phyloP scores from a whole-genome alignment of 2,329 filamentous ascomycete species.

The Xylariaceae sp. region DNA sequence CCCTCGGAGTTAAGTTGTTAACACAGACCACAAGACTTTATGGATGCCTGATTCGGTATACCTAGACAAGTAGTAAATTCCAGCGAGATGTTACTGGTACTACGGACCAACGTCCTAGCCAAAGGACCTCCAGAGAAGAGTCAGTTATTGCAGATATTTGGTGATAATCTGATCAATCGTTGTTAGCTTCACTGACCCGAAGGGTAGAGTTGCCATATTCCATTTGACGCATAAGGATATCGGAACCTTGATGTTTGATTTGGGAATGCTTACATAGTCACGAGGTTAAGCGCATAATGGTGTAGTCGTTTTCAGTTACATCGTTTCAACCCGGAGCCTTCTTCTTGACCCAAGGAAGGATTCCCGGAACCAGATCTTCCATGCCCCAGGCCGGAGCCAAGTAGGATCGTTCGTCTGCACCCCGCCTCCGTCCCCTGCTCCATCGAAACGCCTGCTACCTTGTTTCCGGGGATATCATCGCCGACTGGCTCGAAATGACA shows the following conservation, averaged over 20 bases:
- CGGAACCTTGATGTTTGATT: background rate
- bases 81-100: too few species aligned
- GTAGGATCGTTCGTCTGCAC: background rate
- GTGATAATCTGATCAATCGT: too few species aligned
- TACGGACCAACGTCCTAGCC: too few species aligned
- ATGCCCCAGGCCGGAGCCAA: background rate
- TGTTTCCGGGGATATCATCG: background rate
- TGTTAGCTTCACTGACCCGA: too few species aligned
- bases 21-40: too few species aligned
- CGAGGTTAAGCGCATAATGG: constrained; percentile 5
- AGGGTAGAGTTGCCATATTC: too few species aligned
- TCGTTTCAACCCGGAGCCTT: background rate
- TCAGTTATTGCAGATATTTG: too few species aligned
- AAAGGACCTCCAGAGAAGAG: too few species aligned
- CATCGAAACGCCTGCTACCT: background rate
- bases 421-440: background rate
- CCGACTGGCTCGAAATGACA: background rate
- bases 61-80: too few species aligned
- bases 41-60: too few species aligned
- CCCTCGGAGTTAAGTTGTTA: too few species aligned
- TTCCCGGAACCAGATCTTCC: constrained; percentile 11
- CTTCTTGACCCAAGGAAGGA: background rate
- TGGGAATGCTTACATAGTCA: background rate
- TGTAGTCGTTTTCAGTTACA: constrained; percentile 1
- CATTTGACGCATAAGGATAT: too few species aligned